Percentiles rank a stretch among this genome's conserved stretches.
phyloP scores from a whole-genome alignment of 2,329 filamentous ascomycete genomes.

The Dryadomyces sulphureus region DNA sequence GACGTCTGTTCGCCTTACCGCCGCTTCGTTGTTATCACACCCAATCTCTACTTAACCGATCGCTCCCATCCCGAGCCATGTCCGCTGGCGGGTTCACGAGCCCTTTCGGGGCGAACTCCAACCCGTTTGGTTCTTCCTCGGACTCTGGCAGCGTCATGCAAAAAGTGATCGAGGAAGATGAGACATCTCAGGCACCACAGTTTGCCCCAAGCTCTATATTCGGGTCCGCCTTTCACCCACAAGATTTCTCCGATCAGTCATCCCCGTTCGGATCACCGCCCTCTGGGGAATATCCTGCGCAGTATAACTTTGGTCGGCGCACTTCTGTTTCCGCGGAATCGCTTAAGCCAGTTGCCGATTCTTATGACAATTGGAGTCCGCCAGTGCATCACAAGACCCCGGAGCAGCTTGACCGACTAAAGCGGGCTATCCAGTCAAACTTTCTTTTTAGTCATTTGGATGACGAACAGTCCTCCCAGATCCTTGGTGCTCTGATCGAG shows the following conservation, averaged over 20 bases:
- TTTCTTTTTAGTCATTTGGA: slow-evolving; percentile 92
- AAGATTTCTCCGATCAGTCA: background rate
- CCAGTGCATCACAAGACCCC: slow-evolving; percentile 70
- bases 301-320: slow-evolving; percentile 86
- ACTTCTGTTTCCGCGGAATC: slow-evolving; percentile 97
- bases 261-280: slow-evolving; percentile 38
- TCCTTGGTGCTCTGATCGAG: slow-evolving; percentile 81
- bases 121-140: slow-evolving; percentile 49
- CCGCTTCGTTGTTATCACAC: no score
- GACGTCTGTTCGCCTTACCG: no score
- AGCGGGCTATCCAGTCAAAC: slow-evolving; percentile 70
- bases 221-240: slow-evolving; percentile 2
- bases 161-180: slow-evolving; percentile 66
- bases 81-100: slow-evolving; percentile 65
- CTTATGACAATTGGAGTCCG: slow-evolving; percentile 79
- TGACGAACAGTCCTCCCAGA: slow-evolving; percentile 77
- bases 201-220: slow-evolving; percentile 17
- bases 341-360: slow-evolving; percentile 71
- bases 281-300: slow-evolving; percentile 63
- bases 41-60: background rate
- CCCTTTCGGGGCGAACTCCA: slow-evolving; percentile 50
- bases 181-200: slow-evolving; percentile 57
- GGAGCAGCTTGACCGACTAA: slow-evolving; percentile 69
- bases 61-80: slow-evolving; percentile 29
- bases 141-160: slow-evolving; percentile 27